Evolutionary conservation across 2,329 filamentous ascomycete species (phyloP).

Genomic region (Graphiopsis chlorocephala): DNA sequence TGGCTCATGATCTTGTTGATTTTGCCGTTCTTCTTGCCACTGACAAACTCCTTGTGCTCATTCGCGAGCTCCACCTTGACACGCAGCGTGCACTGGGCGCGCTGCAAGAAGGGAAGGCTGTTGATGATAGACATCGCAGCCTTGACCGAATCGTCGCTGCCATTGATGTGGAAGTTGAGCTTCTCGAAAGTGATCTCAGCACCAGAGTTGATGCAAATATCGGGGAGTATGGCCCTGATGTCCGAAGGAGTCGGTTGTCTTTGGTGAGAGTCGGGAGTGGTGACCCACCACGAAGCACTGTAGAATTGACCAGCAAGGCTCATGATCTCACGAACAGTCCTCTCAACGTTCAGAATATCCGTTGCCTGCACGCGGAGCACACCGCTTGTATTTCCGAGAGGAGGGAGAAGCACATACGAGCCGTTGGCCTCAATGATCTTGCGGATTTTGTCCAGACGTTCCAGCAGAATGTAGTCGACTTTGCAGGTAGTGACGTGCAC

Average conservation of each 20-base stretch:
- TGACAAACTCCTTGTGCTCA: conserved; percentile 99
- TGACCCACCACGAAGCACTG: conserved; percentile 92
- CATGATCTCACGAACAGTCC: conserved; percentile 95
- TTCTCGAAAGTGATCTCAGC: conserved; percentile 95
- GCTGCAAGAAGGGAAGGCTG: conserved; percentile 82
- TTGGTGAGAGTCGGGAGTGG: conserved; percentile 67
- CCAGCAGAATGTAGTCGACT: conserved; percentile 89
- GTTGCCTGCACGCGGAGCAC: conserved; percentile 87
- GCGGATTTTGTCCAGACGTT: conserved; percentile 89
- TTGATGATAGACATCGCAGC: conserved; percentile 92
- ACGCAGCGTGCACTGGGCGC: conserved; percentile 85
- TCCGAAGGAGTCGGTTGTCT: conserved; percentile 64
- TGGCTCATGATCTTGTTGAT: conserved; percentile 99
- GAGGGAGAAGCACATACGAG: conserved; percentile 89
- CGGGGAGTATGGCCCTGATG: conserved; percentile 83
- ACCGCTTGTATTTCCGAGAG: conserved; percentile 78
- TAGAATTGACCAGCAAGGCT: conserved; percentile 95
- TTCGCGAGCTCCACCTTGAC: conserved; percentile 99
- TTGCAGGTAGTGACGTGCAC: conserved; percentile 86
- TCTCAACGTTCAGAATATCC: conserved; percentile 90
- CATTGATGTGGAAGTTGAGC: conserved; percentile 87
- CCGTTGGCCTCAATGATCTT: conserved; percentile 98
- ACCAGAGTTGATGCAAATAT: conserved; percentile 94
- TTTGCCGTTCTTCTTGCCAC: conserved; percentile 99
- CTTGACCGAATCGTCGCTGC: conserved; percentile 94